Base-by-base conservation (phyloP, 2,329 filamentous ascomycete genomes). In the Paraphoma sp. region DNA sequence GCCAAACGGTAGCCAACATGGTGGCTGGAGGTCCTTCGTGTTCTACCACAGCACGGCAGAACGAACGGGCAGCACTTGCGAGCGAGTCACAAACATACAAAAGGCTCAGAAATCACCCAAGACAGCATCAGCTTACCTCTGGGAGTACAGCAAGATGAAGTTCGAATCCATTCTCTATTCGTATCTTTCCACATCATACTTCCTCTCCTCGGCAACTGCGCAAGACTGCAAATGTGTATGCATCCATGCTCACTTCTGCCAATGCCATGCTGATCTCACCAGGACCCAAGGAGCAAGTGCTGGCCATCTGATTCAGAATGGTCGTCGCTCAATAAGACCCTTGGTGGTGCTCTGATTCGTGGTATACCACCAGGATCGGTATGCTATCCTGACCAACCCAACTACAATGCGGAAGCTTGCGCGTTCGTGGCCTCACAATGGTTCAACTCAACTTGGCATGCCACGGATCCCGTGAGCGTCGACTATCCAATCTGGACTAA, bases 381-480 rank as follows among this genome's bases (percentile, higher is more conserved):
- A 10, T 75, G 72, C 53, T 74, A 73, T 36, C 31, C 57, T 1
- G 40, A 45, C 1, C 56, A 68, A 16, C 65, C 64, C 2, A 60
- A 66, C 36, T 69, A 70, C 47, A 48, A 64, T 42, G 54, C 59
- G 36, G 53, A 57, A 17, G 53, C 53, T n/a, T 75, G 70, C 48
- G 55, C 42, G 4, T 41, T 57, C 7, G 53, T 73, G 1, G 51
- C 56, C 2, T 64, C 62, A 12, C 55, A 65, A 44, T 75, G 70
- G 70, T 68, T 66, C 49, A 67, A 72, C 31, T 70, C 70, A 0
- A 62, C 63, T 4, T 74, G 63, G 51, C 68, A 74, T 33, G 69
- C 63, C 1, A 29, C 53, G 23, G 16, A 71, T 42, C 68, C 71
- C 1, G 59, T 71, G 53, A 72, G 70, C 54, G 60, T 73, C 16